Evolutionary conservation across 2,329 filamentous ascomycete species (phyloP), one percentile per base, ranked within the genome.

Genomic region (Drechslerella coelobrocha): DNA sequence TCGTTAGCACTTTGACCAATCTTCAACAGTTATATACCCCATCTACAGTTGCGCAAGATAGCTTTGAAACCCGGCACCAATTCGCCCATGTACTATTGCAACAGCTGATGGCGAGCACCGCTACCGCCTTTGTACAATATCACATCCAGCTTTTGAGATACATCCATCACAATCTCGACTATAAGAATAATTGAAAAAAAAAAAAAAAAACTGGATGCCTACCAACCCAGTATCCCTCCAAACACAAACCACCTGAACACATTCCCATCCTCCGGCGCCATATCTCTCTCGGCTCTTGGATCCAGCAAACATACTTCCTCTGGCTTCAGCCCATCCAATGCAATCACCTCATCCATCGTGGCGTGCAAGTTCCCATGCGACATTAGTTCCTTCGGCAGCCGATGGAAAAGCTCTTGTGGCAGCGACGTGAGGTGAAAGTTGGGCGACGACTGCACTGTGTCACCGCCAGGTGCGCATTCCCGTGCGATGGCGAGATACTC

Each of bases 171-270:
- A n/a, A n/a, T n/a, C n/a, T n/a, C n/a, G 12, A 3, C 5, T 14
- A 39, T 14, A n/a, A 5, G 12, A 3, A 5, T 5, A 10, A 48
- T 4, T 19, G 3, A 2, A 19, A 41, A 6, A 23, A 61, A 19
- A 55, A 41, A 5, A 57, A 47, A 72, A 72, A 63, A 56, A 66
- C 47, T 19, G 31, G 62, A 47, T 52, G 61, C 51, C 61, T 68
- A 75, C 82, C 77, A 82, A 94, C 92, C 94, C 73, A 99, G 81
- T 76, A 99, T 99, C 12, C 94, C 94, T 48, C 94, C 94, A 80
- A 99, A 99, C 48, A 99, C 81, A 78, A 97, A 99, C 8, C 90
- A 88, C 76, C 96, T 91, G 79, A 99, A 99, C 1, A 79, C 81
- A 31, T 90, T 86, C 21, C 87, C 90, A 80, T 99, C 94, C 66